phyloP scores from a whole-genome alignment of 495 filamentous ascomycete species.

The Tuber aestivum region DNA sequence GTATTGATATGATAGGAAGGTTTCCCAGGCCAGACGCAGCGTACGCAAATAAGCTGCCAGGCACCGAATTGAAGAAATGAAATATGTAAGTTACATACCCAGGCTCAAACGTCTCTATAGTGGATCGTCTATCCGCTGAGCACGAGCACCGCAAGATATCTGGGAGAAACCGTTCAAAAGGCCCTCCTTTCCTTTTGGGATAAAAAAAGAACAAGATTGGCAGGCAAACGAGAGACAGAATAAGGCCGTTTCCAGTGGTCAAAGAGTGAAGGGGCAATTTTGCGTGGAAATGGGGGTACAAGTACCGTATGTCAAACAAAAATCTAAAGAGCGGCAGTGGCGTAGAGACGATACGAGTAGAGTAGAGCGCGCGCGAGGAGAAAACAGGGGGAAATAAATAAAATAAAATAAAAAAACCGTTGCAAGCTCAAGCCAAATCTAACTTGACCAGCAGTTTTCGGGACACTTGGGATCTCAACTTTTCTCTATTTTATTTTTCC shows the following conservation, averaged over 20 bases:
- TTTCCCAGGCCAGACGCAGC: background rate
- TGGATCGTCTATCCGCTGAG: conserved; percentile 2
- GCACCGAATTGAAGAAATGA: background rate
- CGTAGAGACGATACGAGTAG: background rate
- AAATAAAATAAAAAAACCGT: conserved; percentile 20
- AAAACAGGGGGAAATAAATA: no score
- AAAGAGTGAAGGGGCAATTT: conserved; percentile 3
- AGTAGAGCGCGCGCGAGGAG: background rate
- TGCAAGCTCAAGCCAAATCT: conserved; percentile 15
- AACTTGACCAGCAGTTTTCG: conserved; percentile 32
- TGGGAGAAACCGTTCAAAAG: conserved; percentile 6
- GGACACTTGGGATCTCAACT: background rate
- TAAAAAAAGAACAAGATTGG: conserved; percentile 11
- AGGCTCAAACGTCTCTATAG: background rate
- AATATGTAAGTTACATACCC: conserved; percentile 2
- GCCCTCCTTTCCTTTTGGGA: conserved; percentile 5
- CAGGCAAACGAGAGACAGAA: background rate
- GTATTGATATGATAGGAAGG: conserved; percentile 3
- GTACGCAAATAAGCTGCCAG: background rate
- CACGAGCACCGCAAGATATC: conserved; percentile 14
- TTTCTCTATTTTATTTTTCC: no score
- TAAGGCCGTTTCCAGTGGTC: background rate
- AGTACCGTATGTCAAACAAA: conserved; percentile 4
- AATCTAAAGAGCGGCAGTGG: background rate
- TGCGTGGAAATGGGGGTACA: background rate